These are phyloP conservation scores for Penicillium sp. DNA, from an alignment of 2,329 filamentous ascomycete genomes.

Conservation along the genomic window DNA sequence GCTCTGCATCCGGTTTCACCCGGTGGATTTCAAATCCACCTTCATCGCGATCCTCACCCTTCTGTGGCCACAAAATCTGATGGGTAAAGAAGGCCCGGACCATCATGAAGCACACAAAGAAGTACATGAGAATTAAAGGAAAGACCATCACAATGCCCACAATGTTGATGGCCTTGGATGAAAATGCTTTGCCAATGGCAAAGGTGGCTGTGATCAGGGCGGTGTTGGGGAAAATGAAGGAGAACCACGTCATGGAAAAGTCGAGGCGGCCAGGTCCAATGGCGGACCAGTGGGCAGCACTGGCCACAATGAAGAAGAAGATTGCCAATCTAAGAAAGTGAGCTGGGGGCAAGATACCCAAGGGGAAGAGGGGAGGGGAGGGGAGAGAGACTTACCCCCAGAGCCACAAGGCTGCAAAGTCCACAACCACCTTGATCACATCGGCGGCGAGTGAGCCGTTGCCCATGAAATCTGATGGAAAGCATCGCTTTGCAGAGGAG, in stretches of 20 bases:
- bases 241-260: constrained; percentile 83
- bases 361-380: background rate
- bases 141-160: constrained; percentile 62
- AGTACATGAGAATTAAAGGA: constrained; percentile 62
- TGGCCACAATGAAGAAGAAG: constrained; percentile 77
- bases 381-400: constrained; percentile 52
- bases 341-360: constrained; percentile 3
- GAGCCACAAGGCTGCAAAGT: constrained; percentile 69
- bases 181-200: constrained; percentile 59
- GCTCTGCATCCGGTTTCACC: constrained; percentile 24
- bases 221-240: constrained; percentile 76
- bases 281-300: constrained; percentile 69
- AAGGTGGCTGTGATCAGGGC: constrained; percentile 67
- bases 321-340: constrained; percentile 52
- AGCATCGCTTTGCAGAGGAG: constrained; percentile 42
- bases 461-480: constrained; percentile 52
- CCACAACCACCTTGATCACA: constrained; percentile 50
- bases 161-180: constrained; percentile 56
- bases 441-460: constrained; percentile 50
- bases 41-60: constrained; percentile 59
- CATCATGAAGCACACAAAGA: constrained; percentile 65
- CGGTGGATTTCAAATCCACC: constrained; percentile 48
- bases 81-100: constrained; percentile 58
- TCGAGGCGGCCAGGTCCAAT: constrained; percentile 56
- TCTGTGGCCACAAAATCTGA: constrained; percentile 71